Evolutionary conservation across 257 asterid genomes (phyloP).

Genomic region (Gynochthodes officinalis): DNA sequence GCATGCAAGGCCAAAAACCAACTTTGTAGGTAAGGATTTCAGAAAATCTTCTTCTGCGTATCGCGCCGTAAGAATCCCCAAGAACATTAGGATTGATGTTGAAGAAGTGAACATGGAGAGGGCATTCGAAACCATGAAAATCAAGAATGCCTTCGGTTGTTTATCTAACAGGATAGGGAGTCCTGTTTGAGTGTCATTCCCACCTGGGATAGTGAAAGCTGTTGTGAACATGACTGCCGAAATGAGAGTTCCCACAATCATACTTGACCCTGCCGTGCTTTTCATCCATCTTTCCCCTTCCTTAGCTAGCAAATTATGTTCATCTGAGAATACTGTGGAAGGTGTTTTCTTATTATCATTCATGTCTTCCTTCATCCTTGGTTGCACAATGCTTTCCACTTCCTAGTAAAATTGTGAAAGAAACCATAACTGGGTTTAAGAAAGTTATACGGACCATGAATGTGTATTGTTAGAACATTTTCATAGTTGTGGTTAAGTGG

Average conservation of each 20-base stretch:
- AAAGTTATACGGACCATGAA: too few species aligned
- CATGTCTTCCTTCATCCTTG: slow-evolving; percentile 14
- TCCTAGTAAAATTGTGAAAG: slow-evolving; percentile 15
- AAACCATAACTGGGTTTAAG: too few species aligned
- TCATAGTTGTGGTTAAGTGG: too few species aligned
- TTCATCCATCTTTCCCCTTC: slow-evolving; percentile 37
- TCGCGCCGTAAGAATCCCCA: slow-evolving; percentile 16
- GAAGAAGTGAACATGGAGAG: slow-evolving; percentile 7
- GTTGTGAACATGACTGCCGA: slow-evolving; percentile 22
- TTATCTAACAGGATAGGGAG: background rate
- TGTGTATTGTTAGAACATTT: too few species aligned
- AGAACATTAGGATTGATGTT: slow-evolving; percentile 15
- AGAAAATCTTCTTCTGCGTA: slow-evolving; percentile 21
- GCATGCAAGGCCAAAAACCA: slow-evolving; percentile 18
- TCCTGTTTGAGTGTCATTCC: slow-evolving; percentile 20
- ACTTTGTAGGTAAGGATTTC: slow-evolving; percentile 15
- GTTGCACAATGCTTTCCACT: slow-evolving; percentile 31
- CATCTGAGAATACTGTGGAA: slow-evolving; percentile 9
- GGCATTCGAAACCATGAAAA: slow-evolving; percentile 12
- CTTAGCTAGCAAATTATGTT: slow-evolving; percentile 18
- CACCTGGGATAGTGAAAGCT: slow-evolving; percentile 27
- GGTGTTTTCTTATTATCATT: slow-evolving; percentile 14
- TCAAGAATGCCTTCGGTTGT: background rate
- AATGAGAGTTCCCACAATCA: slow-evolving; percentile 21
- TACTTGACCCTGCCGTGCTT: slow-evolving; percentile 22